These are phyloP conservation scores for Cynanchum wilfordii DNA, from an alignment of 257 asterid genomes.

Conservation along the genomic window DNA sequence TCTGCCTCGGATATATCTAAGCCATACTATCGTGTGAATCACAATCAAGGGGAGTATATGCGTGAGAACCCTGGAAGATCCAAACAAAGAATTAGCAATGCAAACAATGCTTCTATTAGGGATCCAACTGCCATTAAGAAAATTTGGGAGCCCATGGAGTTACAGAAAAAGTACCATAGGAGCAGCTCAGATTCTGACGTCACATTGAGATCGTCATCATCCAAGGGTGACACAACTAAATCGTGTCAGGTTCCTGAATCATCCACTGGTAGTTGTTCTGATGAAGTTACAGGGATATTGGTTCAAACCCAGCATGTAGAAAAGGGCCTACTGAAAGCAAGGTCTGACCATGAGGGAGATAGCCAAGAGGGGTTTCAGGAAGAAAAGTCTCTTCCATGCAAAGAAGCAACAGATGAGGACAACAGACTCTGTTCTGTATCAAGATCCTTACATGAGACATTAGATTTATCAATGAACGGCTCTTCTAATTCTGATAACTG, in stretches of 20 bases:
- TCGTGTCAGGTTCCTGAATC: constrained; percentile 46
- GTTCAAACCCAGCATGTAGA: constrained; percentile 34
- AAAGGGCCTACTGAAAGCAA: constrained; percentile 23
- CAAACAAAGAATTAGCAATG: constrained; percentile 44
- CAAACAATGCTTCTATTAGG: constrained; percentile 34
- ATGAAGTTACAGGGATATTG: constrained; percentile 36
- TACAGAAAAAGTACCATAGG: constrained; percentile 58
- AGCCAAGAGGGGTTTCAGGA: constrained; percentile 23
- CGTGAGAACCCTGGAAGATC: constrained; percentile 53
- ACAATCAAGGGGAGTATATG: constrained; percentile 39
- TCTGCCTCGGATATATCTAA: constrained; percentile 54
- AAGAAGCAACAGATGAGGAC: constrained; percentile 41
- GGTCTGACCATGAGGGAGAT: constrained; percentile 18
- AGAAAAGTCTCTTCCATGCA: constrained; percentile 32
- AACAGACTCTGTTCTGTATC: constrained; percentile 26
- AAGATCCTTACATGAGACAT: constrained; percentile 24
- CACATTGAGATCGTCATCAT: constrained; percentile 50
- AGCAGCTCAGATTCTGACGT: constrained; percentile 69
- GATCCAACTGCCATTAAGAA: constrained; percentile 45
- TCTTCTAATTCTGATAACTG: constrained; percentile 72
- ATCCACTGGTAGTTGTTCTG: constrained; percentile 44
- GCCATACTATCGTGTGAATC: constrained; percentile 51
- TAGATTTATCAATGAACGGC: constrained; percentile 41
- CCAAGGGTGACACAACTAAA: constrained; percentile 47
- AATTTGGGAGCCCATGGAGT: constrained; percentile 97